Conservation (phyloP, 1,284 basidiomycete species). For the Puccinia triticina region DNA sequence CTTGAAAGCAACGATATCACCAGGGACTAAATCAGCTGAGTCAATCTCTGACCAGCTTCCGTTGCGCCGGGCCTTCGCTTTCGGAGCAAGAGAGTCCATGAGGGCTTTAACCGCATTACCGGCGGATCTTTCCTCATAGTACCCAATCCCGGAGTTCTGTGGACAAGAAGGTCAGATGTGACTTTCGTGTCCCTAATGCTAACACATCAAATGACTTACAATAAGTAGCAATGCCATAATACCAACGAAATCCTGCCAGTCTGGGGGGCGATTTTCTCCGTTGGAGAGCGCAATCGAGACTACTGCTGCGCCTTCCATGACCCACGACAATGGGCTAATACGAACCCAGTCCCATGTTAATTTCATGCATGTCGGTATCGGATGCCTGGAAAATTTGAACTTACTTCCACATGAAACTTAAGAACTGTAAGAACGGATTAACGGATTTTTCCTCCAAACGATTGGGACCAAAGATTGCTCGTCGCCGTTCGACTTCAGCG, state of each 20-base stretch:
- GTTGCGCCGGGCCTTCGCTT: constrained; percentile 85
- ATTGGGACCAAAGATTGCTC: constrained; percentile 95
- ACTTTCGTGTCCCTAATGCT: no score
- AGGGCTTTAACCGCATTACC: constrained; percentile 98
- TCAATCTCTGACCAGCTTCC: constrained; percentile 86
- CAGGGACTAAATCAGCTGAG: constrained; percentile 76
- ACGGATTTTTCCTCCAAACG: constrained; percentile 88
- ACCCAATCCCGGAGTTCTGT: constrained; percentile 91
- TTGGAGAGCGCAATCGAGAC: constrained; percentile 96
- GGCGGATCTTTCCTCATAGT: constrained; percentile 94
- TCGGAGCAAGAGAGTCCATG: constrained; percentile 98
- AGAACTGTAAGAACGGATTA: constrained; percentile 75
- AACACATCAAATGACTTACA: constrained; percentile 55
- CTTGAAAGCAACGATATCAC: constrained; percentile 93
- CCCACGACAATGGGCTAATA: constrained; percentile 84
- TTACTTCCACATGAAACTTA: constrained; percentile 51
- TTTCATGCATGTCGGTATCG: background rate
- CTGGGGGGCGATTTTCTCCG: constrained; percentile 80
- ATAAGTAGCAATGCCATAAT: constrained; percentile 87
- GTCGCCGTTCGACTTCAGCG: constrained; percentile 78
- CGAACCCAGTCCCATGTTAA: background rate
- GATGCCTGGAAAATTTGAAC: background rate
- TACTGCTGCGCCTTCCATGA: constrained; percentile 96
- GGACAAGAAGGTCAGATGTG: background rate
- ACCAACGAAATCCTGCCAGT: constrained; percentile 95